Base-by-base conservation (phyloP, 2,329 filamentous ascomycete genomes). In the Verticillium longisporum region DNA sequence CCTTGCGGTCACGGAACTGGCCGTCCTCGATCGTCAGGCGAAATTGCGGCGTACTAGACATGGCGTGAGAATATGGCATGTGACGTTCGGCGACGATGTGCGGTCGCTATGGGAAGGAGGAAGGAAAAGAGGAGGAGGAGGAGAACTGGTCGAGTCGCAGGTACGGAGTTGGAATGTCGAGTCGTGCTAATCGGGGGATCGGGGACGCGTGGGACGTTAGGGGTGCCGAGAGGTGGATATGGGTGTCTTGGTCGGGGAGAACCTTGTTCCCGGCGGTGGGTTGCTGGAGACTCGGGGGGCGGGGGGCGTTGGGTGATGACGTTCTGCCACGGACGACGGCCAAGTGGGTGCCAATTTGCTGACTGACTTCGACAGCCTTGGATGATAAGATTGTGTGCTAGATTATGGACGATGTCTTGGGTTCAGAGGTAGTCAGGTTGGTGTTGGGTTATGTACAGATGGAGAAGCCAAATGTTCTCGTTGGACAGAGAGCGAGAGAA, bases 1-100 rank as follows among this genome's bases (percentile, higher is more conserved):
- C 89, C 66, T 92, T 78, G 14, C 80, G 73, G 73, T 99, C 96
- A 64, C 91, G 86, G 75, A 99, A 97, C 67, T 86, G 87, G 64
- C 87, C 87, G 66, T 95, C 89, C 70, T 97, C 91, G 68, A 99
- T 94, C 31, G 85, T 87, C 58, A 99, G 81, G 59, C 90, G 88
- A 59, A 94, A 84, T 26, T 86, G 80, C 63, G 88, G 18, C 18
- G 18, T 80, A 92, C 96, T 97, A 66, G 55, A 62, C 93, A 55
- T 32, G 53, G 21, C 53, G 18, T 21, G 18, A n/a, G 5, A n/a
- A 2, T 26, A 18, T 1, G 18, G 41, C 2, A 11, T 50, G n/a
- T 50, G 1, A n/a, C 21, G n/a, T 18, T 21, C n/a, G 7, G 41
- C 41, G 41, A 50, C 41, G 41, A 18, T 11, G 15, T 21, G 41